Percentiles rank a stretch among this genome's conserved stretches.
Evolutionary conservation across 306 rosid species (phyloP).

Genomic region (Psophocarpus tetragonolobus): DNA sequence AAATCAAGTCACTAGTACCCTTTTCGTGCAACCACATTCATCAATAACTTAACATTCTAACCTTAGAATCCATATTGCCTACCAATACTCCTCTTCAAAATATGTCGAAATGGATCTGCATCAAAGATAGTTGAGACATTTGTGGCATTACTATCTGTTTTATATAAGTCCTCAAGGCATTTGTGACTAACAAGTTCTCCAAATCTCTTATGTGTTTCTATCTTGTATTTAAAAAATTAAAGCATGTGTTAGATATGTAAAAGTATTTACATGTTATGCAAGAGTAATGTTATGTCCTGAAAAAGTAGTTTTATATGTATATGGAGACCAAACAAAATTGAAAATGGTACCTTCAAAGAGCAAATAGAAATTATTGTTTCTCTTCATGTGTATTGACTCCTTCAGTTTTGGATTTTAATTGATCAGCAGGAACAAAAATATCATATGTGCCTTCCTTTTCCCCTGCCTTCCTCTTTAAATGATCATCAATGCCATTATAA

Average conservation of each 20-base stretch:
- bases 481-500: slow-evolving; percentile 53
- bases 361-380: slow-evolving; percentile 43
- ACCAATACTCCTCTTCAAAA: slow-evolving; percentile 26
- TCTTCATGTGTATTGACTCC: slow-evolving; percentile 9
- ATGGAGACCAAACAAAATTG: slow-evolving; percentile 29
- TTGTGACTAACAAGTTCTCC: neutral
- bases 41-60: slow-evolving; percentile 29
- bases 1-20: slow-evolving; percentile 27
- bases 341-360: slow-evolving; percentile 54
- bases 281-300: neutral
- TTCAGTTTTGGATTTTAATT: slow-evolving; percentile 35
- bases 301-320: slow-evolving; percentile 16
- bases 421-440: slow-evolving; percentile 39
- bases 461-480: slow-evolving; percentile 43
- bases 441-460: slow-evolving; percentile 39
- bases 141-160: slow-evolving; percentile 21
- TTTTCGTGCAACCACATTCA: slow-evolving; percentile 27
- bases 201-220: slow-evolving; percentile 23
- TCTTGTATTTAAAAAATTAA: slow-evolving; percentile 28
- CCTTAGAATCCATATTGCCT: slow-evolving; percentile 26
- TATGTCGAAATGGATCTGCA: slow-evolving; percentile 39
- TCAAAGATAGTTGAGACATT: slow-evolving; percentile 24
- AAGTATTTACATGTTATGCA: slow-evolving; percentile 3
- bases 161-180: slow-evolving; percentile 21
- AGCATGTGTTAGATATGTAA: neutral